A percentile compares a stretch with the other conserved stretches of the same genome.
Evolutionary conservation across 495 filamentous ascomycete genomes (phyloP).

Genomic region (Penicillium bovifimosum): DNA sequence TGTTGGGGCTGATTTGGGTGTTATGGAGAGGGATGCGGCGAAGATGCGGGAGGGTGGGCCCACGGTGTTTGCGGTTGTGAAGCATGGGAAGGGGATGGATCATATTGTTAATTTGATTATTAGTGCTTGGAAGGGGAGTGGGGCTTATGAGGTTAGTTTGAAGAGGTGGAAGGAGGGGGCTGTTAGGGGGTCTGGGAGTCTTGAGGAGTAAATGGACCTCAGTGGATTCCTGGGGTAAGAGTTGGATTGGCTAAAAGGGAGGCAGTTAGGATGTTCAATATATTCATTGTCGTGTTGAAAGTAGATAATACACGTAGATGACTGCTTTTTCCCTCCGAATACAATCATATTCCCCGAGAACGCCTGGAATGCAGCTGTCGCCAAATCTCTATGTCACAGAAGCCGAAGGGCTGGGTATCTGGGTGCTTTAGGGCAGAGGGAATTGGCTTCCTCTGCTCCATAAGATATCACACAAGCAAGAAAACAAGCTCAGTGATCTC

Average conservation of each 20-base stretch:
- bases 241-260: background rate
- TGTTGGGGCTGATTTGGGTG: conserved; percentile 81
- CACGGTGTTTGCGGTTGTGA: conserved; percentile 95
- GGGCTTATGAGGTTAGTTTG: conserved; percentile 58
- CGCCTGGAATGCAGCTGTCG: conserved; percentile 31
- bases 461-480: conserved; percentile 12
- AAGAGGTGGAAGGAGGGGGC: conserved; percentile 49
- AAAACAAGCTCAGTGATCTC: conserved; percentile 19
- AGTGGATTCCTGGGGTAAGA: background rate
- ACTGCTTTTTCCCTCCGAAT: conserved; percentile 20
- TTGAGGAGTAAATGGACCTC: conserved; percentile 31
- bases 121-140: conserved; percentile 87
- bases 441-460: conserved; percentile 3
- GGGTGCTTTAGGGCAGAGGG: conserved; percentile 7
- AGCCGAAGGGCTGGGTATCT: conserved; percentile 23
- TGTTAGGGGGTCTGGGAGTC: conserved; percentile 39
- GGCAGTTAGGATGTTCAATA: conserved; percentile 1
- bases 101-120: conserved; percentile 83
- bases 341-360: conserved; percentile 21
- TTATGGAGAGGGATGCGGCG: conserved; percentile 92
- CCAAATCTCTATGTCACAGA: conserved; percentile 18
- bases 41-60: conserved; percentile 96
- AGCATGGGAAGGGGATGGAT: conserved; percentile 77
- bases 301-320: conserved; percentile 9
- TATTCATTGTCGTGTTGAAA: conserved; percentile 5